phyloP scores from a whole-genome alignment of 2,329 filamentous ascomycete species.

The Neocatenulostroma microsporum region DNA sequence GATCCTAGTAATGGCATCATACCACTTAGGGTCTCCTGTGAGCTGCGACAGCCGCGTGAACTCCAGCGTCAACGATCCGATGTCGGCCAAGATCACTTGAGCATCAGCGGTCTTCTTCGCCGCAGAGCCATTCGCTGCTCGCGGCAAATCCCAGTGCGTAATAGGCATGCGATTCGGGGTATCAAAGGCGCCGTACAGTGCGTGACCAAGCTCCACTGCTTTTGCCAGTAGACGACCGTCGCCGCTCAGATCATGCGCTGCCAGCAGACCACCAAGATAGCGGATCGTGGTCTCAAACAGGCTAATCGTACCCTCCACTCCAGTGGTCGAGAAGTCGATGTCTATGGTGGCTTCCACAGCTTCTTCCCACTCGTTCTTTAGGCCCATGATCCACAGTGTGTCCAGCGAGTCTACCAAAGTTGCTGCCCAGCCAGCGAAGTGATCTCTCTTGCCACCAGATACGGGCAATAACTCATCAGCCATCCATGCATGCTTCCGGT shows the following conservation, averaged over 20 bases:
- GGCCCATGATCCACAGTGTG: constrained; percentile 64
- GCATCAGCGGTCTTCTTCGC: constrained; percentile 35
- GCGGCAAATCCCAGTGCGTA: constrained; percentile 38
- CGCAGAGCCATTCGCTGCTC: constrained; percentile 31
- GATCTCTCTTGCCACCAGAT: constrained; percentile 59
- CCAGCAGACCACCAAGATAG: constrained; percentile 31
- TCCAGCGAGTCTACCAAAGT: constrained; percentile 73
- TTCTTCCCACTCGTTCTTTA: constrained; percentile 41
- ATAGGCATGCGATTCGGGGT: constrained; percentile 40
- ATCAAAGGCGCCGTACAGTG: constrained; percentile 44
- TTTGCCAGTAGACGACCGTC: constrained; percentile 30
- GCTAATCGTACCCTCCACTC: constrained; percentile 39
- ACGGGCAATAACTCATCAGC: constrained; percentile 73
- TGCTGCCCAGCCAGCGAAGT: constrained; percentile 88
- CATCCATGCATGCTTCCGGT: constrained; percentile 69
- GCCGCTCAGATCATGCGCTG: constrained; percentile 31
- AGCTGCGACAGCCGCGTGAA: constrained; percentile 41
- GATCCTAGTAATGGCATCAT: constrained; percentile 39
- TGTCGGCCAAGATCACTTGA: constrained; percentile 38
- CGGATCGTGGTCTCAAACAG: constrained; percentile 45
- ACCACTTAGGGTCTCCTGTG: constrained; percentile 40
- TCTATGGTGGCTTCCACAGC: constrained; percentile 37
- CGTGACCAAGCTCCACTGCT: constrained; percentile 32
- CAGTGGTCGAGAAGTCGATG: constrained; percentile 34
- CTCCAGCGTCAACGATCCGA: constrained; percentile 42